These are phyloP conservation scores for Yamadazyma siamensis DNA, from an alignment of 1,139 yeast genomes.

Conservation along the genomic window DNA sequence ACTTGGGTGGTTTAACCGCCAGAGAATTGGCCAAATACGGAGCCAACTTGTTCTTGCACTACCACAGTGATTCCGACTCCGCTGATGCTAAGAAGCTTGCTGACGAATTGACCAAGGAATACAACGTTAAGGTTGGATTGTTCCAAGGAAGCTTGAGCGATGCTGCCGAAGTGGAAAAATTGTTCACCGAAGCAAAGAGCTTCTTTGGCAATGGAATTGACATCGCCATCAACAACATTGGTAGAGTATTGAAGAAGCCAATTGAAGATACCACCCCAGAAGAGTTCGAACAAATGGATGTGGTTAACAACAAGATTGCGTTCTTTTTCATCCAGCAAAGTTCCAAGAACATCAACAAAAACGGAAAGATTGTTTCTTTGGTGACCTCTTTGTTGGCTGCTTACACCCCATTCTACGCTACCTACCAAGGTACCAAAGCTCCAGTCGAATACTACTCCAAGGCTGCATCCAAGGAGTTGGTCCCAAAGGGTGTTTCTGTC, in stretches of 20 bases:
- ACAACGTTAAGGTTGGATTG: slow-evolving; percentile 39
- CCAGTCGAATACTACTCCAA: slow-evolving; percentile 59
- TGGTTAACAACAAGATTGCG: slow-evolving; percentile 55
- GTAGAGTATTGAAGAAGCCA: slow-evolving; percentile 63
- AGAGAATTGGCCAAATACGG: slow-evolving; percentile 54
- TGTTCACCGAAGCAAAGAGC: slow-evolving; percentile 45
- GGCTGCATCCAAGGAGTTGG: slow-evolving; percentile 56
- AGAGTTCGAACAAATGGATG: slow-evolving; percentile 55
- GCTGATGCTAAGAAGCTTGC: slow-evolving; percentile 35
- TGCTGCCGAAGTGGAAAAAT: slow-evolving; percentile 37
- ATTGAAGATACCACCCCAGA: slow-evolving; percentile 45
- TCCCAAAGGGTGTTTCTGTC: slow-evolving; percentile 46
- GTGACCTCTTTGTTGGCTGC: slow-evolving; percentile 69
- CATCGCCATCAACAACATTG: slow-evolving; percentile 64
- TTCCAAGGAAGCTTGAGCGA: slow-evolving; percentile 45
- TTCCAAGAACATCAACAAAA: slow-evolving; percentile 44
- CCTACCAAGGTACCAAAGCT: slow-evolving; percentile 61
- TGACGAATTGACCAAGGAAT: slow-evolving; percentile 26
- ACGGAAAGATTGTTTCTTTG: slow-evolving; percentile 53
- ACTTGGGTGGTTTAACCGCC: slow-evolving; percentile 60
- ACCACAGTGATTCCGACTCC: slow-evolving; percentile 43
- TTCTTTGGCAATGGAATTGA: slow-evolving; percentile 51
- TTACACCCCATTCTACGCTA: slow-evolving; percentile 53
- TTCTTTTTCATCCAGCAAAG: slow-evolving; percentile 62
- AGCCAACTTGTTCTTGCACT: slow-evolving; percentile 54